Conservation (phyloP, 2,329 filamentous ascomycete species). For the Pseudogymnoascus sp. region DNA sequence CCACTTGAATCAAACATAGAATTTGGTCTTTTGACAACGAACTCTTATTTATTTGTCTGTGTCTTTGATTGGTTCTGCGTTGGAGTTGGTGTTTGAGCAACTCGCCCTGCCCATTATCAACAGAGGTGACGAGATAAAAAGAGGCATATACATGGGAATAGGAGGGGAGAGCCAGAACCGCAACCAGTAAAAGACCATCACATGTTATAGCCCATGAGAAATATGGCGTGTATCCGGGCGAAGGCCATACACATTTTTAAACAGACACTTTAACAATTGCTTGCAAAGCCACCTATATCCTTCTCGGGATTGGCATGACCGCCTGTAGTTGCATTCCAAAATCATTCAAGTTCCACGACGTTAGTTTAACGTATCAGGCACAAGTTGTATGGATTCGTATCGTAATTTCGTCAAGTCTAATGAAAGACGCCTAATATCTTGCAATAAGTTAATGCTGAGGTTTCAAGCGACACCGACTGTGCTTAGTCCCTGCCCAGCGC, state of each 20-base stretch:
- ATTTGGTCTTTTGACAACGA: neutral
- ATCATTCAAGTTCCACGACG: neutral
- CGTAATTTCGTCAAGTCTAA: slow-evolving; percentile 5
- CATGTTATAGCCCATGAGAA: neutral
- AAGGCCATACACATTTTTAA: neutral
- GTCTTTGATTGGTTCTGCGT: neutral
- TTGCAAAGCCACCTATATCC: neutral
- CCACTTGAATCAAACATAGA: neutral
- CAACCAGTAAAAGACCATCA: neutral
- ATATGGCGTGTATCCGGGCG: neutral
- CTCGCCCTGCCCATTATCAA: neutral
- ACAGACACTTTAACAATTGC: neutral
- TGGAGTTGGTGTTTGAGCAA: neutral
- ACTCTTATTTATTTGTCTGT: neutral
- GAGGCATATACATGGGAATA: neutral
- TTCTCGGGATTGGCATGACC: neutral
- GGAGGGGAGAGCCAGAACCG: neutral
- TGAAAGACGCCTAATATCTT: neutral
- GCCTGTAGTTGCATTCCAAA: neutral
- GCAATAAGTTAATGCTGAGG: neutral
- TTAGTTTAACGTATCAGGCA: neutral
- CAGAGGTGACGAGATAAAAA: too few relatives aligned
- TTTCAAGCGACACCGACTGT: neutral
- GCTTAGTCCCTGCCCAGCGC: neutral
- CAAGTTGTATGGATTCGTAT: neutral